These are phyloP conservation scores for Phytophthora citrophthora DNA, from an alignment of 352 stramenopile species.

Conservation along the genomic window DNA sequence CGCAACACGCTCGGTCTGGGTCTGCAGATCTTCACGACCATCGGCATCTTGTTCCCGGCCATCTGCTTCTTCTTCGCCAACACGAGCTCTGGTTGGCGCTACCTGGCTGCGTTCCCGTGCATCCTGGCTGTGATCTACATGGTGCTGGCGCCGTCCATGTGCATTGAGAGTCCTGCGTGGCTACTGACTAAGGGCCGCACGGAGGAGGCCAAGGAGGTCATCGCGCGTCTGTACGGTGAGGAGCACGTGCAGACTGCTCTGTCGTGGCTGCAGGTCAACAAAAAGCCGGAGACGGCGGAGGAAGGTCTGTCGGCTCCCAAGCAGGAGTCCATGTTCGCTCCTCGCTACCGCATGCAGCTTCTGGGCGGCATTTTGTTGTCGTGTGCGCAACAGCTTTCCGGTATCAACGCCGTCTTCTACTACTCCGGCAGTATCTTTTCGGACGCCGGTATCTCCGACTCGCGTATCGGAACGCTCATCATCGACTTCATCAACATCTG, in stretches of 20 bases:
- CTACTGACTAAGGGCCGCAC: constrained; percentile 40
- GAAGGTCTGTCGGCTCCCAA: constrained; percentile 21
- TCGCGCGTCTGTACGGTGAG: constrained; percentile 37
- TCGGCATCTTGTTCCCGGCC: constrained; percentile 18
- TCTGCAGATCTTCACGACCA: constrained; percentile 23
- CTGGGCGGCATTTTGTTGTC: constrained; percentile 55
- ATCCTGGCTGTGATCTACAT: constrained; percentile 22
- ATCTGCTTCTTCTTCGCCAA: constrained; percentile 30
- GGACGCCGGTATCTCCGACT: constrained; percentile 36
- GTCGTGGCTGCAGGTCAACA: constrained; percentile 31
- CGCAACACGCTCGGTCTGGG: constrained; percentile 21
- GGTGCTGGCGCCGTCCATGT: constrained; percentile 21
- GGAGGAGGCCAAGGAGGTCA: constrained; percentile 33
- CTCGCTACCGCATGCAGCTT: constrained; percentile 50
- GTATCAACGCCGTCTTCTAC: constrained; percentile 34
- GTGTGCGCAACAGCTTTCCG: constrained; percentile 31
- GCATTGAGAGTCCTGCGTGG: constrained; percentile 45
- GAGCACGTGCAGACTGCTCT: constrained; percentile 37
- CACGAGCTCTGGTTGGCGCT: constrained; percentile 30
- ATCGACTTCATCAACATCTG: constrained; percentile 41
- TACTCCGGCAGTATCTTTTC: constrained; percentile 33
- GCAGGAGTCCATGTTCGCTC: constrained; percentile 45
- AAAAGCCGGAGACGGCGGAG: constrained; percentile 7
- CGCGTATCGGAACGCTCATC: constrained; percentile 29
- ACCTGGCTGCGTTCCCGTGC: constrained; percentile 29